phyloP scores from a whole-genome alignment of 495 filamentous ascomycete genomes.

The Aspergillus nidulans region DNA sequence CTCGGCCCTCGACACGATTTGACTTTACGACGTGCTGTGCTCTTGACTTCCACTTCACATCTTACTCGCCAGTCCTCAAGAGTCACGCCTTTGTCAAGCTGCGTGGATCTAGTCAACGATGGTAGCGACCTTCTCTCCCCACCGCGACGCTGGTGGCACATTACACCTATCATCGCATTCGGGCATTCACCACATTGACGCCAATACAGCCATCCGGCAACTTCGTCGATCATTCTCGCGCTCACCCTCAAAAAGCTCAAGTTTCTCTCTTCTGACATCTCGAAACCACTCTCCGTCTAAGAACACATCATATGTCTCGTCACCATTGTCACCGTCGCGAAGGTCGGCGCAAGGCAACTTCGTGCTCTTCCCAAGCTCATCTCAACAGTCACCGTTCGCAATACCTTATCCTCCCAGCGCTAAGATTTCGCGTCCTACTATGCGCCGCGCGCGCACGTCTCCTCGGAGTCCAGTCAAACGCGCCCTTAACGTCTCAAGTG shows the following conservation, averaged over 20 bases:
- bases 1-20: not conserved
- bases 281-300: slow-evolving; percentile 53
- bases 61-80: not conserved
- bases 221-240: slow-evolving; percentile 79
- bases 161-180: slow-evolving; percentile 80
- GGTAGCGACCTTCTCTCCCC: slow-evolving; percentile 52
- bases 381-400: slow-evolving; percentile 48
- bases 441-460: slow-evolving; percentile 57
- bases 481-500: slow-evolving; percentile 62
- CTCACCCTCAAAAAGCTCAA: slow-evolving; percentile 74
- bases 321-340: slow-evolving; percentile 48
- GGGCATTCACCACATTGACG: slow-evolving; percentile 73
- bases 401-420: slow-evolving; percentile 50
- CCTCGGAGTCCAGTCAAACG: slow-evolving; percentile 74
- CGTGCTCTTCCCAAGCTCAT: slow-evolving; percentile 44
- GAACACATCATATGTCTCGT: slow-evolving; percentile 42
- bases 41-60: slow-evolving; percentile 1
- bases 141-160: slow-evolving; percentile 66
- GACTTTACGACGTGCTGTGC: not conserved
- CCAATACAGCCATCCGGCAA: slow-evolving; percentile 69
- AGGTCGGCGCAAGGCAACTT: slow-evolving; percentile 41
- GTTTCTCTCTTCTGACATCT: slow-evolving; percentile 58
- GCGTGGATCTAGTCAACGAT: slow-evolving; percentile 24
- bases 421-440: slow-evolving; percentile 42
- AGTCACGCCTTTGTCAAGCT: not conserved